Conservation (phyloP, 2,329 filamentous ascomycete species). For the Curvularia spicifera region DNA sequence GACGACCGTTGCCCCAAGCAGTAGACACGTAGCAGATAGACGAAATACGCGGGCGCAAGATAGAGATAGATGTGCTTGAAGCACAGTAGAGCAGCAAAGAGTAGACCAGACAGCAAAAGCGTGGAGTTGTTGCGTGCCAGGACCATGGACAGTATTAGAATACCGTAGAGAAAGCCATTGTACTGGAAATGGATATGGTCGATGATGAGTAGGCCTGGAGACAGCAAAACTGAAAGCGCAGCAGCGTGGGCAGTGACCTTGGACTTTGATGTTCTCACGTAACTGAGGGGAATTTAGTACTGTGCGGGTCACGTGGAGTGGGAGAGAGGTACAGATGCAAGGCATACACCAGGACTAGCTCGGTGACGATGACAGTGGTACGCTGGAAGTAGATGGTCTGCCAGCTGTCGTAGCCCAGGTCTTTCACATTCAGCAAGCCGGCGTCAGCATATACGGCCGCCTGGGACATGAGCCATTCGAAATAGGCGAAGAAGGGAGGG, state of each 20-base stretch:
- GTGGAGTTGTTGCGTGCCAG: slow-evolving; percentile 77
- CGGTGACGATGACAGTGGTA: slow-evolving; percentile 82
- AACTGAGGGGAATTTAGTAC: slow-evolving; percentile 58
- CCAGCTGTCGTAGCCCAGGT: slow-evolving; percentile 88
- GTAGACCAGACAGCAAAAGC: slow-evolving; percentile 76
- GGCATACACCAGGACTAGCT: slow-evolving; percentile 83
- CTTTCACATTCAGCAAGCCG: slow-evolving; percentile 79
- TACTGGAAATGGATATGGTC: slow-evolving; percentile 99
- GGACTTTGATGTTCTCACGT: slow-evolving; percentile 75
- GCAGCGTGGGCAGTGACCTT: slow-evolving; percentile 82
- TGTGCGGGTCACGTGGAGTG: not conserved
- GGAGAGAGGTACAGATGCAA: slow-evolving; percentile 68
- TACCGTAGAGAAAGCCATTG: slow-evolving; percentile 94
- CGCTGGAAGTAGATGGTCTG: slow-evolving; percentile 94
- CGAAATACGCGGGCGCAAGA: slow-evolving; percentile 92
- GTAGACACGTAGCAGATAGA: slow-evolving; percentile 87
- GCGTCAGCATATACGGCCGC: slow-evolving; percentile 78
- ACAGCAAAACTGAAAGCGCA: slow-evolving; percentile 87
- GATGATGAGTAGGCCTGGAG: slow-evolving; percentile 92
- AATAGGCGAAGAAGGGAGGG: slow-evolving; percentile 95
- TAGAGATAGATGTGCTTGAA: slow-evolving; percentile 99
- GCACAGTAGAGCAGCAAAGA: slow-evolving; percentile 86
- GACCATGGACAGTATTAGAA: slow-evolving; percentile 85
- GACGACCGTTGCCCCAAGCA: slow-evolving; percentile 80
- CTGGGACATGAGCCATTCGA: slow-evolving; percentile 91